Conservation (phyloP, 371 early-diverging fungal genomes). For the Apophysomyces elegans region DNA sequence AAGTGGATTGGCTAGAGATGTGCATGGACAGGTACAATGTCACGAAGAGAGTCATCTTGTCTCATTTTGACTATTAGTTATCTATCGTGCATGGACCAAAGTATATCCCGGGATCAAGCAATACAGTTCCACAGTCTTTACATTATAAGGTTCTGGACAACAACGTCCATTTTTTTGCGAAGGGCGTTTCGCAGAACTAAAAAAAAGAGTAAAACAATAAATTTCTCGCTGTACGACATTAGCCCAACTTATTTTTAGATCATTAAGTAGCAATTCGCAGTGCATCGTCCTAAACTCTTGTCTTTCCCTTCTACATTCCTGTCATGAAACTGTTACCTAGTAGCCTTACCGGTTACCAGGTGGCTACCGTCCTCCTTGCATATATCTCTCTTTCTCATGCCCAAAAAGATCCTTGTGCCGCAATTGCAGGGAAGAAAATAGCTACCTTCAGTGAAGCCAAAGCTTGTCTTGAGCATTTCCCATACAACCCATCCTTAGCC, state of each 20-base stretch:
- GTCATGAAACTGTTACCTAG: too few species aligned
- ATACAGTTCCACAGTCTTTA: constrained; percentile 41
- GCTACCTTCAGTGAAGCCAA: constrained; percentile 49
- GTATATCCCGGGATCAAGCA: constrained; percentile 19
- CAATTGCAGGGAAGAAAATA: constrained; percentile 46
- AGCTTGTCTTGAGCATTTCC: constrained; percentile 54
- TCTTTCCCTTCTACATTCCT: too few species aligned
- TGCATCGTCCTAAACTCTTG: too few species aligned
- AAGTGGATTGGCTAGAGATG: constrained; percentile 70
- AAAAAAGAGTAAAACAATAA: neutral
- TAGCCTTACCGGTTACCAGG: too few species aligned
- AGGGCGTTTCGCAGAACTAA: constrained; percentile 59
- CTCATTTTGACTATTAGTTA: constrained; percentile 22
- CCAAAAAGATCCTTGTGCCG: constrained; percentile 44
- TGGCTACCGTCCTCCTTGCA: constrained; percentile 71
- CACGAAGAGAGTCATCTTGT: neutral
- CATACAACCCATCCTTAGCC: constrained; percentile 45
- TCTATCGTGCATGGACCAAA: constrained; percentile 59
- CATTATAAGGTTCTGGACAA: constrained; percentile 73
- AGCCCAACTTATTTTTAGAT: too few species aligned
- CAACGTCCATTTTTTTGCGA: constrained; percentile 71
- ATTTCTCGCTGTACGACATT: too few species aligned
- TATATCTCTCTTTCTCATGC: constrained; percentile 83
- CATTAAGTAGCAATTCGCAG: too few species aligned
- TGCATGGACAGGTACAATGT: constrained; percentile 66